phyloP scores from a whole-genome alignment of 2,329 filamentous ascomycete genomes.

The Microdochium bolleyi region DNA sequence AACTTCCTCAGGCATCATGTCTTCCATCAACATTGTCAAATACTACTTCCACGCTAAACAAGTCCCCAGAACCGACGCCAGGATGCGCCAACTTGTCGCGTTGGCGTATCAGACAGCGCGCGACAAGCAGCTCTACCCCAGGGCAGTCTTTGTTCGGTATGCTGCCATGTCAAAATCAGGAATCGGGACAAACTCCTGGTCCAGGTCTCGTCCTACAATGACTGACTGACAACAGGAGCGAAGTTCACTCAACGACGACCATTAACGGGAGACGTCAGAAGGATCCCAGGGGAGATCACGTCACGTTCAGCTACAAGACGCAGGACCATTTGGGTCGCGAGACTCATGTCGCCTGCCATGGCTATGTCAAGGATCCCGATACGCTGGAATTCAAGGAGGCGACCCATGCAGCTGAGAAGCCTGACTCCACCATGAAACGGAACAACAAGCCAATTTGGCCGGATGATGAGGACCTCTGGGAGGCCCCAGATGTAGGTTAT shows the following conservation, averaged over 20 bases:
- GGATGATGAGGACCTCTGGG: constrained; percentile 2
- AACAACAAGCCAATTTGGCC: constrained; percentile 5
- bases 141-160: background rate
- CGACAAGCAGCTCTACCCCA: background rate
- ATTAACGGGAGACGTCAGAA: constrained; percentile 4
- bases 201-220: background rate
- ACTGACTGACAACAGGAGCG: background rate
- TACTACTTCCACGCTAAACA: background rate
- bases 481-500: constrained; percentile 1
- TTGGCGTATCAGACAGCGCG: background rate
- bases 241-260: constrained; percentile 4
- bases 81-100: background rate
- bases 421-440: constrained; percentile 4
- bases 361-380: constrained; percentile 4
- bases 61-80: background rate
- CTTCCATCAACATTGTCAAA: background rate
- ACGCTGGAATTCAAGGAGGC: constrained; percentile 4
- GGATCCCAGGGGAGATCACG: constrained; percentile 5
- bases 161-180: background rate
- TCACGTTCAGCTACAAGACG: constrained; percentile 6
- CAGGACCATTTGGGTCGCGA: constrained; percentile 3
- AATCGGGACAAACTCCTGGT: background rate
- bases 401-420: constrained; percentile 1
- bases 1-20: background rate
- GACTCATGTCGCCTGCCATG: constrained; percentile 6